A percentile compares a stretch with the other conserved stretches of the same genome.
These are phyloP conservation scores for Pythium volutum DNA, from an alignment of 352 stramenopile species.

Conservation along the genomic window DNA sequence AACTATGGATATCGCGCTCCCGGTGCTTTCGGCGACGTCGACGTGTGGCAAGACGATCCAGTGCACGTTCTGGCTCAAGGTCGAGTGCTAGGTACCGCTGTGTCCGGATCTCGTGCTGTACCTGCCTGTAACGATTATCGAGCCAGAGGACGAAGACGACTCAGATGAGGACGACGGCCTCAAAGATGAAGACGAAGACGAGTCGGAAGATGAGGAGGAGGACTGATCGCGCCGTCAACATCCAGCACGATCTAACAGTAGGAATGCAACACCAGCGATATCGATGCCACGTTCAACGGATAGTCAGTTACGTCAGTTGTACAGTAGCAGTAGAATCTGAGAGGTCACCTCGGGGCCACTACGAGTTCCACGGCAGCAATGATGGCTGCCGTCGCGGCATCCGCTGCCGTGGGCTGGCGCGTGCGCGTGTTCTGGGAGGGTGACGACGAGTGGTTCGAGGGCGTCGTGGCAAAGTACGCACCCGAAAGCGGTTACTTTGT, in stretches of 20 bases:
- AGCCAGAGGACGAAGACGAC: neutral
- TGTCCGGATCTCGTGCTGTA: conserved; percentile 48
- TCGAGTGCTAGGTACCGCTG: conserved; percentile 62
- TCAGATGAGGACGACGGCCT: no score
- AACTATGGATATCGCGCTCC: no score
- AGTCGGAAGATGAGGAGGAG: no score
- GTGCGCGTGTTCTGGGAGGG: conserved; percentile 72
- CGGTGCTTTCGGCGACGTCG: conserved; percentile 33
- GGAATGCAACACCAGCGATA: no score
- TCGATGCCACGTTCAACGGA: no score
- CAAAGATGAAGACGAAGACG: no score
- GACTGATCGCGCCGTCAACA: no score
- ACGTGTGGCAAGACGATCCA: conserved; percentile 41
- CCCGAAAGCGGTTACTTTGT: conserved; percentile 48
- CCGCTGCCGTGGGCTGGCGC: conserved; percentile 34
- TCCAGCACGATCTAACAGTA: no score
- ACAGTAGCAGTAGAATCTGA: no score
- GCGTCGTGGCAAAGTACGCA: conserved; percentile 36
- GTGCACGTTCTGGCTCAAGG: conserved; percentile 51
- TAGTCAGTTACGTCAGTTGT: no score
- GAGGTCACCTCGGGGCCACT: no score
- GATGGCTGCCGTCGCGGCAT: conserved; percentile 6
- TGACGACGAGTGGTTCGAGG: conserved; percentile 65
- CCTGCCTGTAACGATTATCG: conserved; percentile 50
- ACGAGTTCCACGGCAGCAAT: neutral